Evolutionary conservation across 129 eudicot genomes (phyloP), one percentile per base, ranked within the genome.

Genomic region (Flaveria sonorensis): DNA sequence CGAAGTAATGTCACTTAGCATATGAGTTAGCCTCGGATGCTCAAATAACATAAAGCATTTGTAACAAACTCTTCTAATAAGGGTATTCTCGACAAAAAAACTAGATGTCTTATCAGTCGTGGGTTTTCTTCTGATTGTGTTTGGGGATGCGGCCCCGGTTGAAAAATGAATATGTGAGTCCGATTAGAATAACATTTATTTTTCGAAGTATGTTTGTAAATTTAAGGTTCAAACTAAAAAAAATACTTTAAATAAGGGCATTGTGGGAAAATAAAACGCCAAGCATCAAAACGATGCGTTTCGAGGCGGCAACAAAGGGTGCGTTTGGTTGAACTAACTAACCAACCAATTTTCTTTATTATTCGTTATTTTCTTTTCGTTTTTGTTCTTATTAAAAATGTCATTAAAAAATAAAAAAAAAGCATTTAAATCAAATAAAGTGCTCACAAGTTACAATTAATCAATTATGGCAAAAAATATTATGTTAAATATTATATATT

Each of bases 281-380:
- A 39, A 18, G 83, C 61, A 79, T 77, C 78, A 55, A 87, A 83
- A 84, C 87, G 89, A 75, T 76, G 86, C 80, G 88, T 89, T 79
- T 76, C 61, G 60, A 61, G 83, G 80, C 90, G 87, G 89, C 85
- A 79, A 79, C 83, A 65, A 65, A 63, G 74, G 83, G 84, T 80
- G 87, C 84, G 87, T 81, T 85, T 91, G 90, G 97, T 89, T 87
- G 86, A 88, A 91, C 90, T 79, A 91, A 88, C 84, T 85, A 77
- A 89, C 97, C 82, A 83, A 83, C 89, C 90, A 71, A 87, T 77
- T 86, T 83, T 81, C 79, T 73, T 79, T 30, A 73, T 67, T 81
- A 78, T 85, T 85, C 86, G 79, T 83, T 81, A 32, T 76, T 74
- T 76, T 70, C 28, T 72, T 55, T 23, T 16, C 2, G 3, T n/a